Base-by-base conservation (phyloP, 2,329 filamentous ascomycete species). In the Colletotrichum noveboracense region DNA sequence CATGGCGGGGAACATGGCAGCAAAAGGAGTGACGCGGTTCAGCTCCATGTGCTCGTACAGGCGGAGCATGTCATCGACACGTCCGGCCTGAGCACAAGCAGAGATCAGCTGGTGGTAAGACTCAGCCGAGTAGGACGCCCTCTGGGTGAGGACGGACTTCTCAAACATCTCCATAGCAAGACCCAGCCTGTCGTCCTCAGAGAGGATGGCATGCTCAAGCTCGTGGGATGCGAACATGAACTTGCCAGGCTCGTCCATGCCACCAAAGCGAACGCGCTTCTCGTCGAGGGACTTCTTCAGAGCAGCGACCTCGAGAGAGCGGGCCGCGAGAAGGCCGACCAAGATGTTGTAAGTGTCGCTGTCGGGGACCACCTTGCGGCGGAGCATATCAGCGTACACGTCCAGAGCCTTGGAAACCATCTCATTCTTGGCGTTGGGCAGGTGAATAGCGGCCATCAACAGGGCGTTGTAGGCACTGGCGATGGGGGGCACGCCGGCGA, bases 381-480 rank as follows among this genome's bases (percentile, higher is more conserved):
- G 93, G 79, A 98, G 92, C 97, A 99, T 98, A 83, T 98, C 96
- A 18, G 96, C 94, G 84, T 98, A 99, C 68, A 99, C 94, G 86
- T 98, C 96, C 68, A 98, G 90, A 7, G 95, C 96, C 87, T 98
- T 98, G 77, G 95, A 94, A 16, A 98, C 95, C 68, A 97, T 92
- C 86, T 97, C 94, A 70, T 94, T 94, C 84, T 93, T 94, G 83
- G 95, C 93, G 28, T 89, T 89, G 9, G 96, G 95, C 21, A 98
- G 90, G 79, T 95, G 91, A 77, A 98, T 95, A 16, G 96, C 96
- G 7, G 97, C 95, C 80, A 93, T 90, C 58, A 99, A 88, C 60
- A 99, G 89, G 66, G 95, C 94, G 83, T 98, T 98, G 89, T 99
- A 99, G n/a, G 96, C 94, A 62, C 92, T 89, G 64, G 95, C 92